Evolutionary conservation across 306 rosid genomes (phyloP), one percentile per base, ranked within the genome.

Genomic region (Vigna angularis): DNA sequence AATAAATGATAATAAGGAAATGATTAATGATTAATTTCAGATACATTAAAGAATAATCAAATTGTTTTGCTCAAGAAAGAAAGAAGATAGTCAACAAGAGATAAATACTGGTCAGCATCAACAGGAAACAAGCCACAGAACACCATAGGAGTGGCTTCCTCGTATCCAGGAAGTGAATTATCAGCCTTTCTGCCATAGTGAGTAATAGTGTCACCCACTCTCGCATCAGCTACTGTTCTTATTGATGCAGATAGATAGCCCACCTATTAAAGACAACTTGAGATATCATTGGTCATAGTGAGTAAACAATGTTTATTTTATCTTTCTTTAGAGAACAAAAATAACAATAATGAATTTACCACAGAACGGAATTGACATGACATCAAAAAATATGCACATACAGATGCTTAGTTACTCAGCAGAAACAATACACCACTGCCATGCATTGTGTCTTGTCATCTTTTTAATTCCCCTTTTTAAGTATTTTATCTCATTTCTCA

Each of bases 91-190:
- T 49, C 73, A 83, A 74, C 63, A 74, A 72, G 53, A 76, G 86
- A 82, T 87, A 73, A 89, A 18, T 90, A 92, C 97, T 94, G 93
- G 87, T 94, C 98, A 45, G 98, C 97, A 76, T 94, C 98, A 82
- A 94, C 97, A 38, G 97, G 98, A 82, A 94, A 92, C 75, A 94
- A 79, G 92, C 98, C 98, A 65, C 98, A 90, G 76, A 94, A 92
- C 88, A 94, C 98, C 97, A 92, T 90, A 5, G 97, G 98, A 49
- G 97, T 92, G 52, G 91, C 97, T 85, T 92, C 95, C 86, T 92
- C 93, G 16, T 92, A 94, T 69, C 98, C 97, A 66, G 98, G 97
- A 55, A 94, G 90, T 7, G 90, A 89, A n/a, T 55, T 84, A 66
- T 84, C 95, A 0, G 98, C 98, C 87, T 76, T 85, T 76, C 91